Base-by-base conservation (phyloP, 2,329 filamentous ascomycete genomes). In the Tolypocladium cylindrosporum region DNA sequence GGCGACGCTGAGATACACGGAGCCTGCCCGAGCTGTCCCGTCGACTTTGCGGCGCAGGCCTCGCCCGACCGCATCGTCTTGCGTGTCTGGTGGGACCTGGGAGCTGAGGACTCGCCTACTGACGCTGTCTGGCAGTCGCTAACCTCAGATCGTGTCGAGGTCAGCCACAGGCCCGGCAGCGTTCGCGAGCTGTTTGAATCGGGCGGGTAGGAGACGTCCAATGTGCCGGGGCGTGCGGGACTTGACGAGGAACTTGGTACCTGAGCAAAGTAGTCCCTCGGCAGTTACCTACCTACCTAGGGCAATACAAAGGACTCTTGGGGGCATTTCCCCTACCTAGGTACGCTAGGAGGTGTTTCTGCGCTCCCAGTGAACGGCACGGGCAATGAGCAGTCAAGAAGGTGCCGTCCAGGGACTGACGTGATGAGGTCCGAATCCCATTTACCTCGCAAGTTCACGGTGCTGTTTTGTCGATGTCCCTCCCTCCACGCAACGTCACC, bases 21-120 rank as follows among this genome's bases (percentile, higher is more conserved):
- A 8, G 41, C 40, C 27, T 62, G 62, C 27, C 11, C 27, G 11
- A n/a, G 16, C 34, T 63, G 61, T 50, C 43, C 43, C 4, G 40
- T 55, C 11, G 61, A 61, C 21, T 63, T 62, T 34, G 42, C 37
- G 2, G 19, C 60, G 2, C 13, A 55, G 36, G 50, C 14, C 4
- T 36, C 52, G 4, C 40, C 24, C 8, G 45, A 50, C 1, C 24
- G 41, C n/a, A n/a, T 41, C 6, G 40, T 36, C 8, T 40, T 63
- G 16, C 53, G 52, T 6, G 19, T 31, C 36, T 63, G 61, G 61
- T 27, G 52, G 14, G 61, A 63, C n/a, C 37, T 63, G 48, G 61
- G 61, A 13, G 21, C 57, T n/a, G 58, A 62, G n/a, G 45, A 53
- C 36, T 58, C 58, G 9, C 50, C 58, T 14, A 11, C 45, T 0